Evolutionary conservation across 345 rosid genomes (phyloP).

Genomic region (Odontarrhena argentea): DNA sequence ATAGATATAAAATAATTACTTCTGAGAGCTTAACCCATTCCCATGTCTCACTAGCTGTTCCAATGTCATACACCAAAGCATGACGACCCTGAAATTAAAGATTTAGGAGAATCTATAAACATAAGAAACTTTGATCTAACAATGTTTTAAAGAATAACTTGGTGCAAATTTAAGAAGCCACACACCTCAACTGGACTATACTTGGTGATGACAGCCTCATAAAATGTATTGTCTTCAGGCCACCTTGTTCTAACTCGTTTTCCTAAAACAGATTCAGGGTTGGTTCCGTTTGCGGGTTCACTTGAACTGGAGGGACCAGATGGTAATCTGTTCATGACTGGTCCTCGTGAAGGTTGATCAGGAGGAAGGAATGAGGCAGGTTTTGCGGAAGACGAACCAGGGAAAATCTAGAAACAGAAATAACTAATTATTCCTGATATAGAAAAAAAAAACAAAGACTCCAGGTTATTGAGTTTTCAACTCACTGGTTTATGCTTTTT

Average conservation of each 20-base stretch:
- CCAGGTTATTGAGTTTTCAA: slow-evolving; percentile 24
- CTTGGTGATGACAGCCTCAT: slow-evolving; percentile 81
- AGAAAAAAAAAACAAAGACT: background rate
- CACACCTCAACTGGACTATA: slow-evolving; percentile 64
- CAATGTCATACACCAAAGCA: slow-evolving; percentile 84
- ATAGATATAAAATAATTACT: slow-evolving; percentile 44
- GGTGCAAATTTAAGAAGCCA: slow-evolving; percentile 27
- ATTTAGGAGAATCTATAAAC: slow-evolving; percentile 1
- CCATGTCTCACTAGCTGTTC: slow-evolving; percentile 77
- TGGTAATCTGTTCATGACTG: slow-evolving; percentile 56
- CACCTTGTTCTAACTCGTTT: slow-evolving; percentile 79
- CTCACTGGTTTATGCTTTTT: slow-evolving; percentile 81
- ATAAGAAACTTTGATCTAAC: background rate
- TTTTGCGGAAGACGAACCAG: slow-evolving; percentile 65
- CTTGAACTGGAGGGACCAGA: slow-evolving; percentile 49
- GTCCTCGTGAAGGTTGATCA: slow-evolving; percentile 65
- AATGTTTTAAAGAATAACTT: slow-evolving; percentile 1
- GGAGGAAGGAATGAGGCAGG: slow-evolving; percentile 54
- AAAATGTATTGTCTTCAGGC: slow-evolving; percentile 95
- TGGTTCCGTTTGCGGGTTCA: slow-evolving; percentile 55
- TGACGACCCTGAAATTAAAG: slow-evolving; percentile 62
- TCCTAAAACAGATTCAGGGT: slow-evolving; percentile 58
- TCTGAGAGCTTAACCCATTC: slow-evolving; percentile 92
- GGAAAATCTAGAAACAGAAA: slow-evolving; percentile 52
- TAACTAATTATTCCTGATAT: background rate